Percentiles rank a stretch among this genome's conserved stretches.
These are phyloP conservation scores for Russula sp. DNA, from an alignment of 768 basidiomycete species.

Conservation along the genomic window DNA sequence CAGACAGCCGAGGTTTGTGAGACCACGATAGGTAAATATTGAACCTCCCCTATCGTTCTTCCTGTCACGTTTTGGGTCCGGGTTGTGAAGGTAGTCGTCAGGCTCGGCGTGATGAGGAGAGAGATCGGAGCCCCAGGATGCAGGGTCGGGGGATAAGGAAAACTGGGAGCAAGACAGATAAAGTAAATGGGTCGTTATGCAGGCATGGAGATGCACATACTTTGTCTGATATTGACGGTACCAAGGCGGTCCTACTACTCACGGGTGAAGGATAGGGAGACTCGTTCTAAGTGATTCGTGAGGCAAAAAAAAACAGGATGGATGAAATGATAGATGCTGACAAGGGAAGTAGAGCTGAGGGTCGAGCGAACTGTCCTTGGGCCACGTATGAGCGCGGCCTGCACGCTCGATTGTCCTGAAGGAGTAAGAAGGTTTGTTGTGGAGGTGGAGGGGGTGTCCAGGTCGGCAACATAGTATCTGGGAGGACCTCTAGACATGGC, in stretches of 20 bases:
- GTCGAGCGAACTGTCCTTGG: slow-evolving; percentile 31
- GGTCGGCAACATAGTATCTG: slow-evolving; percentile 36
- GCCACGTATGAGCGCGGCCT: slow-evolving; percentile 38
- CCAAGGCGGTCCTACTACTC: slow-evolving; percentile 3
- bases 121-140: slow-evolving; percentile 27
- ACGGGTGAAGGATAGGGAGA: slow-evolving; percentile 20
- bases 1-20: slow-evolving; percentile 36
- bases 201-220: slow-evolving; percentile 8
- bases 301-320: neutral
- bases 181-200: neutral
- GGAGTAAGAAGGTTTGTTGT: slow-evolving; percentile 44
- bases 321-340: slow-evolving; percentile 25
- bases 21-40: slow-evolving; percentile 34
- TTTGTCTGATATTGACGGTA: slow-evolving; percentile 28
- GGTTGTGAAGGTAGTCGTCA: slow-evolving; percentile 30
- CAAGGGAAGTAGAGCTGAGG: slow-evolving; percentile 37
- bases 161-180: slow-evolving; percentile 3
- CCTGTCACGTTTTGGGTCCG: slow-evolving; percentile 27
- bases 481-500: slow-evolving; percentile 27
- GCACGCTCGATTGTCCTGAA: slow-evolving; percentile 30
- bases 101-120: slow-evolving; percentile 21
- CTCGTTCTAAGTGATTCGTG: slow-evolving; percentile 18
- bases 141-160: slow-evolving; percentile 27
- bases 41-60: slow-evolving; percentile 31
- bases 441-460: slow-evolving; percentile 46